Evolutionary conservation across 2,329 filamentous ascomycete genomes (phyloP), one percentile per base, ranked within the genome.

Genomic region (Raffaelea deltoideospora): DNA sequence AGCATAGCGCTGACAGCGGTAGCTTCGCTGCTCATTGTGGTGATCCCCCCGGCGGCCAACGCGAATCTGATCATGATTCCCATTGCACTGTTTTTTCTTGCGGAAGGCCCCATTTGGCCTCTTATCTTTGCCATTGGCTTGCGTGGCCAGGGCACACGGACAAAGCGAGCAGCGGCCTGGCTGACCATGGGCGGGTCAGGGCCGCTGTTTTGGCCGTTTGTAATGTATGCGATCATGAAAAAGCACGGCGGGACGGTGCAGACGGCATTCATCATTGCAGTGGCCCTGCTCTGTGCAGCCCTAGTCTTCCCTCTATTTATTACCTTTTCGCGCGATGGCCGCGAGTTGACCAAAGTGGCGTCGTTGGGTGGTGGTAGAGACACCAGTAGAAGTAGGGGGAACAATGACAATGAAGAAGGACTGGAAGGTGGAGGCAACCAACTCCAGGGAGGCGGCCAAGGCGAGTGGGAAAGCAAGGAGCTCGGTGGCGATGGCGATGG

Each of bases 21-120:
- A 46, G 64, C 64, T 36, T 58, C 63, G 2, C 50, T 70, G 8
- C 47, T 72, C 5, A 57, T 63, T 4, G 62, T 68, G 23, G 55
- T 64, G 2, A 43, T 74, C 10, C 54, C 52, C 3, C 59, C 59
- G 4, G 37, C 45, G 29, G 8, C 8, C 2, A 58, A 69, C 39
- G 57, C 66, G 0, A 64, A 72, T 43, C 45, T 68, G 1, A 52
- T 75, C 19, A 57, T 63, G 19, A 62, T 72, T n/a, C 76, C 83
- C 44, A 59, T 81, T 3, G 63, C 77, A 28, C 48, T 87, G 21
- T 79, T 81, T 44, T 77, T 84, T 45, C 84, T 92, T 55, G 84
- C 82, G 49, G 83, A 88, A 53, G 81, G 78, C 0, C 83, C 85
- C 35, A 72, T 84, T 47, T 93, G 83, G 64, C 85, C 86, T 0